Base-by-base conservation (phyloP, 352 stramenopile genomes). In the Phytophthora chlamydospora region DNA sequence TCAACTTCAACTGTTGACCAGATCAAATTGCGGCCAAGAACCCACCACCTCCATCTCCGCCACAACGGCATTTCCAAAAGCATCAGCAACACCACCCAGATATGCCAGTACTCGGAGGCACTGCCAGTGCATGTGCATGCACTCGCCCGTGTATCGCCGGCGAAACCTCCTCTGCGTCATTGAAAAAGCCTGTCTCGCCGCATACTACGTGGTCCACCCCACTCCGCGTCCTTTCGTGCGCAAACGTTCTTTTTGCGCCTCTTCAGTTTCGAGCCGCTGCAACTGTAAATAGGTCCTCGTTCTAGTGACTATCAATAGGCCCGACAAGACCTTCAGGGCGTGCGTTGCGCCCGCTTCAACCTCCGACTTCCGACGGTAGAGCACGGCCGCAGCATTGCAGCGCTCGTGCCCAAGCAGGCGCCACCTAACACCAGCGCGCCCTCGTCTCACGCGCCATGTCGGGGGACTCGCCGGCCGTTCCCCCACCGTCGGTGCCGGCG, bases 391-490 rank as follows among this genome's bases (percentile, higher is more conserved):
- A 33, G 6, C 33, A 34, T 58, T 38, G 49, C 49, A 58, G 43
- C 35, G 45, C 44, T 19, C 29, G 33, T 33, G 11, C 4, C 47
- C 11, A 19, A 24, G n/a, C 6, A 38, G 42, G n/a, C 19, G 16
- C 17, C 39, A 32, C 21, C 27, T 31, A 31, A 31, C 27, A 31
- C 27, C 27, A 27, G 4, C 24, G 24, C 24, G 27, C 27, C 27
- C 27, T 31, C 47, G 57, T 66, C 57, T 66, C 57, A 58, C 32
- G 58, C 43, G 58, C 31, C 57, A 73, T 73, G 64, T 68, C 64
- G 51, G 36, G 35, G 29, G 53, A 68, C 40, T 65, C 60, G 55
- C 57, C 56, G 62, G 62, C 47, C 33, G 66, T 45, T 56, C 61
- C 40, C 43, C 58, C 47, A 35, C 52, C 54, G 19, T 62, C 67